Evolutionary conservation across 1,284 basidiomycete genomes (phyloP).

Genomic region (Sphagnurus paluster): DNA sequence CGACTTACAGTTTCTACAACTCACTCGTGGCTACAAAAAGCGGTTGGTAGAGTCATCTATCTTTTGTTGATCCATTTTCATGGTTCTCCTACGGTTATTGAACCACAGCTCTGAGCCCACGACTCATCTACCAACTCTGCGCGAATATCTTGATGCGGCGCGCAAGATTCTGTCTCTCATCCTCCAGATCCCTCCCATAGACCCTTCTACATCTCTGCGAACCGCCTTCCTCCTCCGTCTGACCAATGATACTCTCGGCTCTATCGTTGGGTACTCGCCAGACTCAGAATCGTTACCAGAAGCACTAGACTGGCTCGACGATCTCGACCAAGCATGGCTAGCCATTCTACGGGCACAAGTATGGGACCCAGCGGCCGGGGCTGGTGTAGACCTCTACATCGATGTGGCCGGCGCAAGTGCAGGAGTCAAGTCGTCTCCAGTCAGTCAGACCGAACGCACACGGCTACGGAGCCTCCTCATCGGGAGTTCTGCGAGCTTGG

Average conservation of each 20-base stretch:
- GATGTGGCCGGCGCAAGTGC: slow-evolving; percentile 31
- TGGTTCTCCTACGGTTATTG: neutral
- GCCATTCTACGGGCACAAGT: slow-evolving; percentile 58
- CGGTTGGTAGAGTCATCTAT: slow-evolving; percentile 44
- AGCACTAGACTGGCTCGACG: slow-evolving; percentile 63
- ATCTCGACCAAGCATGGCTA: slow-evolving; percentile 72
- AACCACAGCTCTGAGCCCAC: slow-evolving; percentile 50
- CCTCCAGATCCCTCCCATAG: slow-evolving; percentile 54
- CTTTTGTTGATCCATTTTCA: slow-evolving; percentile 6
- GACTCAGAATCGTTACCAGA: slow-evolving; percentile 42
- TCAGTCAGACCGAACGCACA: slow-evolving; percentile 68
- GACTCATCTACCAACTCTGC: slow-evolving; percentile 50
- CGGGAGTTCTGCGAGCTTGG: slow-evolving; percentile 54
- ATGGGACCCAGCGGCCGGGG: slow-evolving; percentile 55
- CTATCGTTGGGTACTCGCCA: slow-evolving; percentile 59
- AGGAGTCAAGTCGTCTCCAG: slow-evolving; percentile 38
- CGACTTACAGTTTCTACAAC: slow-evolving; percentile 60
- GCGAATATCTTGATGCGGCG: slow-evolving; percentile 55
- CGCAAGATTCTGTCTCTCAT: slow-evolving; percentile 58
- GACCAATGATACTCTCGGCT: slow-evolving; percentile 62
- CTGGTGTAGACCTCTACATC: slow-evolving; percentile 49
- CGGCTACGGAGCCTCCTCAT: slow-evolving; percentile 64
- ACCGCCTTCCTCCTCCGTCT: slow-evolving; percentile 64
- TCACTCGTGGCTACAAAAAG: slow-evolving; percentile 70
- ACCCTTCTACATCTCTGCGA: slow-evolving; percentile 64